Evolutionary conservation across 768 basidiomycete genomes (phyloP).

Genomic region (Chlorophyllum brunneum): DNA sequence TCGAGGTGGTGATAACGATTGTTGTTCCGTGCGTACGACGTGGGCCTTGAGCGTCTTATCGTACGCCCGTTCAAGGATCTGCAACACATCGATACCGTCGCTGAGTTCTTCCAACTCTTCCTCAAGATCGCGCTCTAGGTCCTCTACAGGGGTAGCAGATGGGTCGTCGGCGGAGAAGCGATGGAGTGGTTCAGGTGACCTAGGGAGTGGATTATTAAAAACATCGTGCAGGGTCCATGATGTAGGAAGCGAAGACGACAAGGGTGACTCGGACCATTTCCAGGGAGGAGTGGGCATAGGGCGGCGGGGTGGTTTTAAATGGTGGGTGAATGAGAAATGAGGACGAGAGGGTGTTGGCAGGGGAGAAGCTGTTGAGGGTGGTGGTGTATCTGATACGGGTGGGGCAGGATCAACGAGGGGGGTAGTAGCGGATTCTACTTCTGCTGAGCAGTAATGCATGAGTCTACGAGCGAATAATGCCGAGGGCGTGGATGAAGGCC

Average conservation of each 20-base stretch:
- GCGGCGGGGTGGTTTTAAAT: conserved; percentile 19
- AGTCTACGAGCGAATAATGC: conserved; percentile 72
- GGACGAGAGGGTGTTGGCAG: conserved; percentile 16
- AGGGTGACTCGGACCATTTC: conserved; percentile 14
- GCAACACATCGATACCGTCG: conserved; percentile 67
- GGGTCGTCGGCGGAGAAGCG: conserved; percentile 12
- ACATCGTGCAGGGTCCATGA: conserved; percentile 8
- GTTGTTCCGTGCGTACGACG: conserved; percentile 33
- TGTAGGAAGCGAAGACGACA: conserved; percentile 7
- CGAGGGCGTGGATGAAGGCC: conserved; percentile 28
- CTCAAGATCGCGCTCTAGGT: conserved; percentile 25
- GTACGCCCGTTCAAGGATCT: conserved; percentile 68
- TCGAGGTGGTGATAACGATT: conserved; percentile 1
- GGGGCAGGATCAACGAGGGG: conserved; percentile 7
- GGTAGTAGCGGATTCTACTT: conserved; percentile 33
- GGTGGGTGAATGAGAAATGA: conserved; percentile 24
- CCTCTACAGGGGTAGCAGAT: conserved; percentile 11
- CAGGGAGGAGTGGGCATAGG: conserved; percentile 9
- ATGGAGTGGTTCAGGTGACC: background rate
- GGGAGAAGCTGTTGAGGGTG: conserved; percentile 3
- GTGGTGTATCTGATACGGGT: conserved; percentile 12
- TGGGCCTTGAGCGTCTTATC: conserved; percentile 63
- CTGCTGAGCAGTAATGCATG: conserved; percentile 81
- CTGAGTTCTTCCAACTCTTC: conserved; percentile 55
- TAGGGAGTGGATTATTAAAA: conserved; percentile 8